phyloP scores from a whole-genome alignment of 768 basidiomycete genomes.

The Tulasnella sp. region DNA sequence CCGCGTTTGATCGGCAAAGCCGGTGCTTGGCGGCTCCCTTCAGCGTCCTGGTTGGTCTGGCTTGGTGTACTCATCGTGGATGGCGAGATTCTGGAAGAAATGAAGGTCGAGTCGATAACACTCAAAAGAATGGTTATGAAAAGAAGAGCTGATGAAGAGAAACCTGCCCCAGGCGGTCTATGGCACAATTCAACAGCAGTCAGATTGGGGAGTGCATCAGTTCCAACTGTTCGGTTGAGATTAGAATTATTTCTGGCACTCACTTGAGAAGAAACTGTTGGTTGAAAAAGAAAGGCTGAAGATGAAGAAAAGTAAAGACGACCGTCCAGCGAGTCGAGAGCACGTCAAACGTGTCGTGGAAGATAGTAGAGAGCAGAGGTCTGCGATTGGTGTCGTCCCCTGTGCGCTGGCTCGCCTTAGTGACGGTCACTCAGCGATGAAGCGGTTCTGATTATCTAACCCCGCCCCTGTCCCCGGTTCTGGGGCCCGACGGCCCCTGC shows the following conservation, averaged over 20 bases:
- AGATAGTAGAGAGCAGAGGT: neutral
- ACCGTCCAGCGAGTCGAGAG: neutral
- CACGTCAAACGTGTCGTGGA: neutral
- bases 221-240: neutral
- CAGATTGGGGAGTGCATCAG: neutral
- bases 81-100: neutral
- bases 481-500: neutral
- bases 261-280: neutral
- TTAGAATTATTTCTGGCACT: neutral
- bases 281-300: neutral
- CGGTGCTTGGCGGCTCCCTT: neutral
- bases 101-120: neutral
- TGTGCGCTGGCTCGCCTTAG: neutral
- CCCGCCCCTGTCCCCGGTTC: neutral
- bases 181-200: neutral
- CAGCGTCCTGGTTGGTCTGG: neutral
- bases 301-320: neutral
- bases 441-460: neutral
- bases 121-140: neutral
- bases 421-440: neutral
- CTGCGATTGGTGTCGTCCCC: neutral
- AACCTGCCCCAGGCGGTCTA: neutral
- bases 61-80: neutral
- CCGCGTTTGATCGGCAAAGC: slow-evolving; percentile 3
- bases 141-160: neutral